A percentile compares a stretch with the other conserved stretches of the same genome.
Conservation (phyloP, 129 eudicot species). For the Lactuca sativa region DNA sequence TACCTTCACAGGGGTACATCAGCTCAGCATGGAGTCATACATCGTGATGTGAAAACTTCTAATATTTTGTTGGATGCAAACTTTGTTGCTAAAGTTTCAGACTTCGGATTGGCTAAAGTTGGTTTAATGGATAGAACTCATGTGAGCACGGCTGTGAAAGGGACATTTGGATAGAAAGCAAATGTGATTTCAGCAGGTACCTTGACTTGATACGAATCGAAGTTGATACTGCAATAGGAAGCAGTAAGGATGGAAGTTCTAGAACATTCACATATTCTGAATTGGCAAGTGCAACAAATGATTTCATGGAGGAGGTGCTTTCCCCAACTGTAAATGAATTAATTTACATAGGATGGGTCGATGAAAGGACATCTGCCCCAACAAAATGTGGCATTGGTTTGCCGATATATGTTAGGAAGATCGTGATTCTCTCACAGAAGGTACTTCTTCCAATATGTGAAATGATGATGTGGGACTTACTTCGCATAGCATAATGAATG, state of each 20-base stretch:
- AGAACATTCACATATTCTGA: conserved; percentile 22
- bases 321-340: not conserved
- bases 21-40: conserved; percentile 40
- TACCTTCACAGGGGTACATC: conserved; percentile 50
- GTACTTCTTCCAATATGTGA: conserved; percentile 6
- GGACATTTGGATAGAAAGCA: conserved; percentile 37
- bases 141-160: conserved; percentile 43
- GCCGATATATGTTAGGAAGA: conserved; percentile 25
- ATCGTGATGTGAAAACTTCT: conserved; percentile 49
- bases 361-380: conserved; percentile 34
- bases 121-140: conserved; percentile 18
- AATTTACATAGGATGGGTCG: conserved; percentile 36
- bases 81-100: conserved; percentile 41
- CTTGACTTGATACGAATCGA: not conserved
- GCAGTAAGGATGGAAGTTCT: not conserved
- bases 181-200: too few species aligned
- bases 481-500: not conserved
- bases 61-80: conserved; percentile 48
- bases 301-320: conserved; percentile 4
- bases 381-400: conserved; percentile 25
- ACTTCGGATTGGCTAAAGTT: conserved; percentile 54
- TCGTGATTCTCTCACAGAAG: not conserved
- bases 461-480: not conserved
- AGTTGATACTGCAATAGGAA: not conserved
- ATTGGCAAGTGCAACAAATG: conserved; percentile 29